Evolutionary conservation across 257 asterid genomes (phyloP), one percentile per base, ranked within the genome.

Genomic region (Nemophila menziesii): DNA sequence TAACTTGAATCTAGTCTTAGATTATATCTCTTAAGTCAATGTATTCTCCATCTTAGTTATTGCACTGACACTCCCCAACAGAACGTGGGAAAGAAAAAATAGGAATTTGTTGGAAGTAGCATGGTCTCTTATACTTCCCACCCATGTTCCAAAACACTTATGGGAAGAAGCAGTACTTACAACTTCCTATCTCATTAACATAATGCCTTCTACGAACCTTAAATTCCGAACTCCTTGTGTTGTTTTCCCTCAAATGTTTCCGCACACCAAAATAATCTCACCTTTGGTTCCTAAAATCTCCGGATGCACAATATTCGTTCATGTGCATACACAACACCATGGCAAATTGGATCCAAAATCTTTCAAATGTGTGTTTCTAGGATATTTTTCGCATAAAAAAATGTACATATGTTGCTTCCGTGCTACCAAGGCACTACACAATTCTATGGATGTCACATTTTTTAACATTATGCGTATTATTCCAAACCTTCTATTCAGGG

Each of bases 1-100:
- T 43, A 40, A 9, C 43, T 49, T 23, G 24, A 34, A 12, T 8
- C 21, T 8, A 3, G 16, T 20, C 11, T 43, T 5, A 7, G 33
- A 1, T 1, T 3, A 4, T 44, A 19, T 3, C 15, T 40, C n/a
- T 6, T 2, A 5, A 2, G 5, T 11, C 53, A 39, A 22, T 41
- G 43, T 8, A 46, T 37, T 5, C 5, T 55, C 1, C n/a, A n/a
- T n/a, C n/a, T n/a, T n/a, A n/a, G n/a, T n/a, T n/a, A n/a, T n/a
- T n/a, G 46, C 40, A 38, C n/a, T n/a, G n/a, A n/a, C n/a, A n/a
- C n/a, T n/a, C n/a, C n/a, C n/a, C n/a, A n/a, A n/a, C n/a, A n/a
- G n/a, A n/a, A n/a, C n/a, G n/a, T n/a, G n/a, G n/a, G 46, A 49
- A 38, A 42, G 57, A 2, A 57, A 48, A 43, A 41, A 46, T 18